These are phyloP conservation scores for Aschersonia sp. DNA, from an alignment of 2,329 filamentous ascomycete genomes.

Conservation along the genomic window DNA sequence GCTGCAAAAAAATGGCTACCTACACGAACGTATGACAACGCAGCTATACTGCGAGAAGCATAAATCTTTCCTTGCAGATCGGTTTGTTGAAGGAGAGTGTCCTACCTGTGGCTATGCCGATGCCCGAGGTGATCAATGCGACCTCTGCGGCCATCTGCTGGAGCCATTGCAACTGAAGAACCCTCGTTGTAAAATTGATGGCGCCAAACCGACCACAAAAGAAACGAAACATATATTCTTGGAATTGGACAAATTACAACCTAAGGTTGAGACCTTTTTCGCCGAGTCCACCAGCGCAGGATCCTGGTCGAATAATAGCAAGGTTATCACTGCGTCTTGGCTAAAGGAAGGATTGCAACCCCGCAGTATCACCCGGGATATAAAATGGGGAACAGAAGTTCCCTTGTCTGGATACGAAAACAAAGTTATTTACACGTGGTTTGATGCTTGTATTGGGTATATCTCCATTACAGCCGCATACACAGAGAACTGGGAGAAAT, in stretches of 20 bases:
- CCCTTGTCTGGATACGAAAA: conserved; percentile 30
- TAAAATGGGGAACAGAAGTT: conserved; percentile 56
- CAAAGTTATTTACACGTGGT: conserved; percentile 71
- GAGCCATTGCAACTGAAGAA: no score
- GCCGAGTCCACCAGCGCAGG: conserved; percentile 53
- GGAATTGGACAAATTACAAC: conserved; percentile 50
- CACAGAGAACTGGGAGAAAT: conserved; percentile 65
- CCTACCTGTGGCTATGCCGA: no score
- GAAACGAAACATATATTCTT: no score
- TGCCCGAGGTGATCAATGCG: no score
- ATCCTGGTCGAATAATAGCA: conserved; percentile 54
- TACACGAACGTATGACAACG: no score
- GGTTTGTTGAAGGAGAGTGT: no score
- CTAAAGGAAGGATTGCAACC: conserved; percentile 62
- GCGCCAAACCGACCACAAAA: no score
- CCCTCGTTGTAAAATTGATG: no score
- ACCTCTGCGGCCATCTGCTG: no score
- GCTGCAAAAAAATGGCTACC: conserved; percentile 29
- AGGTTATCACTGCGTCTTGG: conserved; percentile 62
- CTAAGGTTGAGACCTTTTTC: conserved; percentile 57
- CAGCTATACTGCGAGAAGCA: no score
- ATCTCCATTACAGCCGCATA: conserved; percentile 76
- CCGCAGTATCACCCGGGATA: conserved; percentile 70
- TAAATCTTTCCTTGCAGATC: no score
- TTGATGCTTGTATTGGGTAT: conserved; percentile 76